Percentiles rank a stretch among this genome's conserved stretches.
These are phyloP conservation scores for Hanseniaspora vineae DNA, from an alignment of 805 yeast species.

Conservation along the genomic window DNA sequence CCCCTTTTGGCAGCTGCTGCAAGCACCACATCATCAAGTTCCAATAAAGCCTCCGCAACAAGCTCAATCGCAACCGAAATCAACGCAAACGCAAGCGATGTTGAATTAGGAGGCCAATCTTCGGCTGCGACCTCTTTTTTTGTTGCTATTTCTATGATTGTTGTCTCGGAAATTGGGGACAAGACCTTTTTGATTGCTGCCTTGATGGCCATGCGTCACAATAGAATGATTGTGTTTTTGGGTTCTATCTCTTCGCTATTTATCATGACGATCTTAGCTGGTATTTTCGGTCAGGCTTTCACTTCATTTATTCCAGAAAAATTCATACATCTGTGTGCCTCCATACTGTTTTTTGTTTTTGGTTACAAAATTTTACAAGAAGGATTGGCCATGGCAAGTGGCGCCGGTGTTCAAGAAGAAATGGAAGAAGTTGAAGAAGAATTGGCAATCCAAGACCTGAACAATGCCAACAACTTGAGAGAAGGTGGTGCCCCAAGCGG, in stretches of 20 bases:
- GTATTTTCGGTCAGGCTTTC: conserved; percentile 81
- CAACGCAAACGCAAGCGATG: conserved; percentile 2
- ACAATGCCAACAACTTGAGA: conserved; percentile 35
- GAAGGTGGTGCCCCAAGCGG: conserved; percentile 37
- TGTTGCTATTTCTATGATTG: conserved; percentile 81
- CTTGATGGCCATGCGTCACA: conserved; percentile 92
- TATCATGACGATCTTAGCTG: conserved; percentile 85
- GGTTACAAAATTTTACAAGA: conserved; percentile 68
- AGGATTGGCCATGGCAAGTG: conserved; percentile 70
- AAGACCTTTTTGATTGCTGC: conserved; percentile 96
- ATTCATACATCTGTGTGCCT: conserved; percentile 72
- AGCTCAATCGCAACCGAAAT: not conserved
- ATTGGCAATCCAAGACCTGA: conserved; percentile 50
- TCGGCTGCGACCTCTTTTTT: conserved; percentile 36
- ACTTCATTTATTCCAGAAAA: conserved; percentile 73
- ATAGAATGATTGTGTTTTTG: conserved; percentile 71
- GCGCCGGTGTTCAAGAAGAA: conserved; percentile 86
- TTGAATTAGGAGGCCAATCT: conserved; percentile 5
- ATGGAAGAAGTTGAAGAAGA: conserved; percentile 95
- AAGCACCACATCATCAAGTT: not conserved
- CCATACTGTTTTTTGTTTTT: conserved; percentile 66
- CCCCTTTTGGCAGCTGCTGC: not conserved
- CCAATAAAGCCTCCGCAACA: not conserved
- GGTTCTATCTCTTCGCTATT: conserved; percentile 78
- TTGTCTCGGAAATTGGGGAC: conserved; percentile 94